Evolutionary conservation across 352 stramenopile species (phyloP).

Genomic region (Phytophthora ohioensis): DNA sequence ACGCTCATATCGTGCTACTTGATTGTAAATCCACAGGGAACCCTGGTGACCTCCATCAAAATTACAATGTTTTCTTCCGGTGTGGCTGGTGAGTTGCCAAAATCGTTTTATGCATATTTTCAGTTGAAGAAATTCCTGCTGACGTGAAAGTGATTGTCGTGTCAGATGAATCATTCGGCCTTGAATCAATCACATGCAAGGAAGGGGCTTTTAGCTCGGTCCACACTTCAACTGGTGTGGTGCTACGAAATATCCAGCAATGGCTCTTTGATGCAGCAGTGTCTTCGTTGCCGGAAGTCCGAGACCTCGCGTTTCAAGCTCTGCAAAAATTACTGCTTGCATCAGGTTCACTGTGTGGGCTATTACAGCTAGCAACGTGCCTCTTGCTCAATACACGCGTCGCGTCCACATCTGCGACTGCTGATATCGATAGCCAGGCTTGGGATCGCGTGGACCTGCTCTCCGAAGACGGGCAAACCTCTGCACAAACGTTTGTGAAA

Average conservation of each 20-base stretch:
- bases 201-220: slow-evolving; percentile 52
- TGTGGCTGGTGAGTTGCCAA: slow-evolving; percentile 32
- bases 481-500: slow-evolving; percentile 55
- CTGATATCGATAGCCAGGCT: slow-evolving; percentile 43
- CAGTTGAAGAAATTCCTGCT: slow-evolving; percentile 5
- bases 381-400: slow-evolving; percentile 64
- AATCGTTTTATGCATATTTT: not conserved
- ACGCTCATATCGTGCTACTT: slow-evolving; percentile 5
- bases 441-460: slow-evolving; percentile 74
- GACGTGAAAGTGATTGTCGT: not conserved
- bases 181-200: slow-evolving; percentile 64
- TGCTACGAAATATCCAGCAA: slow-evolving; percentile 70
- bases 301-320: slow-evolving; percentile 68
- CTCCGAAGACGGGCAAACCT: slow-evolving; percentile 47
- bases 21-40: slow-evolving; percentile 35
- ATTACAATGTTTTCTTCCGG: slow-evolving; percentile 50
- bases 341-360: slow-evolving; percentile 81
- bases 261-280: slow-evolving; percentile 75
- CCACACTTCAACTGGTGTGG: slow-evolving; percentile 57
- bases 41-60: slow-evolving; percentile 50
- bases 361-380: slow-evolving; percentile 72
- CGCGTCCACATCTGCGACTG: slow-evolving; percentile 3
- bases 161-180: slow-evolving; percentile 53
- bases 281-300: slow-evolving; percentile 53
- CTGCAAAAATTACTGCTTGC: slow-evolving; percentile 72